Evolutionary conservation across 495 filamentous ascomycete species (phyloP).

Genomic region (Lichina pygmaea): DNA sequence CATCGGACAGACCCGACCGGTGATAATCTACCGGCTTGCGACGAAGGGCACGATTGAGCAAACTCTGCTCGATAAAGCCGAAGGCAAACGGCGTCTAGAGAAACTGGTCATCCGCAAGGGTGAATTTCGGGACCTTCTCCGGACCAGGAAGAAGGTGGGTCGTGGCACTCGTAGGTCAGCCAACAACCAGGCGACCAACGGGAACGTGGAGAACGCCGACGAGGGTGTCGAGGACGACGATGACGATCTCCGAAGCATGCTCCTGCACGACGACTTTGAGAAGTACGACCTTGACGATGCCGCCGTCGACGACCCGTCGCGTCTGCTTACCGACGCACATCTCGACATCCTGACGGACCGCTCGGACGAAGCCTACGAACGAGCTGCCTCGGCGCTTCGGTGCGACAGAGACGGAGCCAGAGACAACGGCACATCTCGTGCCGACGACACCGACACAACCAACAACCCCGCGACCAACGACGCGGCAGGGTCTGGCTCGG

Average conservation of each 20-base stretch:
- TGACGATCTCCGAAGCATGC: constrained; percentile 28
- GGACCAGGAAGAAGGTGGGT: background rate
- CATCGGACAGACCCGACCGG: constrained; percentile 76
- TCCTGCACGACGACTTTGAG: constrained; percentile 31
- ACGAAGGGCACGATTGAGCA: constrained; percentile 88
- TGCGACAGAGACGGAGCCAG: too few species aligned
- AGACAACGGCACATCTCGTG: too few species aligned
- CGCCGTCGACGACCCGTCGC: constrained; percentile 5
- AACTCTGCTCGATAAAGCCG: constrained; percentile 61
- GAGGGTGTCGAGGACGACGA: constrained; percentile 15
- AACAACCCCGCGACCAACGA: too few species aligned
- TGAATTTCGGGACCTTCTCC: constrained; percentile 27
- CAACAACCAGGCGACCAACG: too few species aligned
- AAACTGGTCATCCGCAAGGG: constrained; percentile 92
- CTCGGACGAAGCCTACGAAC: constrained; percentile 59
- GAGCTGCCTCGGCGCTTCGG: constrained; percentile 24
- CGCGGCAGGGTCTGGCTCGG: constrained; percentile 26
- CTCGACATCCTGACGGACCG: constrained; percentile 58
- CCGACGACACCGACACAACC: too few species aligned
- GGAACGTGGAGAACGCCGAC: constrained; percentile 30
- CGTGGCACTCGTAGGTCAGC: too few species aligned
- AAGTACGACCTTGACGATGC: constrained; percentile 29
- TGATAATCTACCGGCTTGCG: constrained; percentile 84
- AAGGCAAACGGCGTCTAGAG: constrained; percentile 80
- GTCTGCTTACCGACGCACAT: constrained; percentile 25